These are phyloP conservation scores for Aspergillus quadricinctus DNA, from an alignment of 2,329 filamentous ascomycete species.

Conservation along the genomic window DNA sequence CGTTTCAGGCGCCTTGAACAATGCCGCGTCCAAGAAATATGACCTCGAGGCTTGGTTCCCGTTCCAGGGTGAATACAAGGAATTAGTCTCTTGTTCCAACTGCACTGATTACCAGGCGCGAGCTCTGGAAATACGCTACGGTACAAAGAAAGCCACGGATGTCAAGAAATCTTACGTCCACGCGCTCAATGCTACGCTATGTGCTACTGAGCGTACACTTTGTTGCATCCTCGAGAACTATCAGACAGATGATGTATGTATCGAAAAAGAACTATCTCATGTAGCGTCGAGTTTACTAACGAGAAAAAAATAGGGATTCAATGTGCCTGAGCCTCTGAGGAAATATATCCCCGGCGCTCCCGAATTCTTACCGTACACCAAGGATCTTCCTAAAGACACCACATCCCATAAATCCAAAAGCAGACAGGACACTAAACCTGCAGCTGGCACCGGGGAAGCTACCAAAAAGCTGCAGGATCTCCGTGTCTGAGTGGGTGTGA, in stretches of 20 bases:
- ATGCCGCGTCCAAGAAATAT: slow-evolving; percentile 84
- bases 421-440: slow-evolving; percentile 29
- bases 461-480: slow-evolving; percentile 40
- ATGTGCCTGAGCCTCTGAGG: slow-evolving; percentile 74
- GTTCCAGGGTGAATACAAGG: slow-evolving; percentile 96
- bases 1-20: slow-evolving; percentile 93
- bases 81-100: slow-evolving; percentile 95
- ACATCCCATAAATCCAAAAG: slow-evolving; percentile 56
- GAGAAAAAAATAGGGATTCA: slow-evolving; percentile 55
- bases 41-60: slow-evolving; percentile 97
- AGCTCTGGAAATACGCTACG: slow-evolving; percentile 87
- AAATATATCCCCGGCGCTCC: slow-evolving; percentile 88
- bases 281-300: slow-evolving; percentile 15
- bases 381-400: slow-evolving; percentile 75
- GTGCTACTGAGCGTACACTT: slow-evolving; percentile 84
- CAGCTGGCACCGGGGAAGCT: slow-evolving; percentile 28
- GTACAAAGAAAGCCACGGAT: slow-evolving; percentile 79
- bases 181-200: slow-evolving; percentile 83
- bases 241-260: slow-evolving; percentile 74
- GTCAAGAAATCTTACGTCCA: slow-evolving; percentile 91
- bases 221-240: slow-evolving; percentile 98
- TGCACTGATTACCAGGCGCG: slow-evolving; percentile 97
- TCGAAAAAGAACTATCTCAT: neutral
- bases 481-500: slow-evolving; percentile 28
- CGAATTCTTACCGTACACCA: slow-evolving; percentile 82